Base-by-base conservation (phyloP, 495 filamentous ascomycete genomes). In the Oidiodendron maius region DNA sequence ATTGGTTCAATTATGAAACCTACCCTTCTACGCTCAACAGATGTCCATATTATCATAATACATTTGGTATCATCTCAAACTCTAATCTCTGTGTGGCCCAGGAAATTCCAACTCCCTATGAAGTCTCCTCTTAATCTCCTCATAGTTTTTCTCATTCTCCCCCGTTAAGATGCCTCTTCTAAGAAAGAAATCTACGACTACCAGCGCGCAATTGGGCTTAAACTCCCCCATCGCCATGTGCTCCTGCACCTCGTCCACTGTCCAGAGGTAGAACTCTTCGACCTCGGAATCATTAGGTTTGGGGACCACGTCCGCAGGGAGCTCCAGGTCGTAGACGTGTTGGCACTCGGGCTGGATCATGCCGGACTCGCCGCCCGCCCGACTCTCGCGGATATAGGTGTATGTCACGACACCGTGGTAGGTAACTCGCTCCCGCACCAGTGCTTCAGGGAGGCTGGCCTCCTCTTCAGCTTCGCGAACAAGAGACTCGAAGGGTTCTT, bases 201-300 rank as follows among this genome's bases (percentile, higher is more conserved):
- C 74, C 46, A 91, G 56, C 1, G 85, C 84, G 61, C 91, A 96
- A 61, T 99, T 99, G 0, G 94, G 89, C 68, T 99, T 99, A 69
- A 95, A 96, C 51, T 83, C 74, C 1, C 86, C 86, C 39, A 71
- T 69, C 1, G 74, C 76, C 51, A 99, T 58, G 15, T 83, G 81
- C 47, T 76, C 71, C 70, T 83, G 71, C 3, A 91, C 82, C 61
- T 94, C 78, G 3, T 85, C 76, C 30, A 96, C 74, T 2, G 74
- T 83, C 71, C 74, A 76, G 52, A 96, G 67, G 55, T 78, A 75
- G 65, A 99, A 99, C 26, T 80, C 80, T 59, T 90, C 83, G 4
- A 96, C 93, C 70, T 97, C 93, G 37, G 82, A 77, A 57, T 97
- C 94, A 23, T 83, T 77, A 2, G 93, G 90, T 58, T 71, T 72